phyloP scores from a whole-genome alignment of 2,329 filamentous ascomycete genomes.

The Leptosphaerulina australis region DNA sequence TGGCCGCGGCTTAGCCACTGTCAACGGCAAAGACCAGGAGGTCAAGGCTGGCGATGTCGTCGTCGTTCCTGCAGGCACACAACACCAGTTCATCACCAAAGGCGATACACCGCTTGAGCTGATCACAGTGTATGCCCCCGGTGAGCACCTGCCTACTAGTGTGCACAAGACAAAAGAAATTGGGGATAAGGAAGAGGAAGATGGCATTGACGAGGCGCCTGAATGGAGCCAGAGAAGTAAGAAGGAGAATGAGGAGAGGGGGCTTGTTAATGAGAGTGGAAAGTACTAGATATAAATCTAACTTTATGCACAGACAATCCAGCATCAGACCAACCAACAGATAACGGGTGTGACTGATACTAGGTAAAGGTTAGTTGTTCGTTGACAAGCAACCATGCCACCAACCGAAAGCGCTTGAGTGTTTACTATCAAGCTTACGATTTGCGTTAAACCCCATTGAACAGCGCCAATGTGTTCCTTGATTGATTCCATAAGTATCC shows the following conservation, averaged over 20 bases:
- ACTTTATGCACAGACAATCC: no score
- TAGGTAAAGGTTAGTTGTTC: no score
- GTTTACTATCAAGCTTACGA: no score
- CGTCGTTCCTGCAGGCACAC: conserved; percentile 68
- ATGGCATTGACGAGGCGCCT: conserved; percentile 65
- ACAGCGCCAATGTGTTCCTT: no score
- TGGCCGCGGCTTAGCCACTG: conserved; percentile 63
- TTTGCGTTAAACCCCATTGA: no score
- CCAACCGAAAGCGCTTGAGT: no score
- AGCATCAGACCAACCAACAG: no score
- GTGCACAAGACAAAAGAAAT: conserved; percentile 69
- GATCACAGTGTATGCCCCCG: conserved; percentile 67
- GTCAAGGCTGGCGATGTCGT: conserved; percentile 63
- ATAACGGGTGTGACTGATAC: no score
- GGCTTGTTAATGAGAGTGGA: conserved; percentile 57
- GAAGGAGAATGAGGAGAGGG: conserved; percentile 62
- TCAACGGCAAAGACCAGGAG: conserved; percentile 64
- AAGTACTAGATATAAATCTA: conserved; percentile 41
- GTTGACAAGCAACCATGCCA: no score
- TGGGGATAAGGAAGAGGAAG: conserved; percentile 66
- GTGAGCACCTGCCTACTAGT: conserved; percentile 64
- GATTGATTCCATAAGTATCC: no score
- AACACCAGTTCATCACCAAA: conserved; percentile 69
- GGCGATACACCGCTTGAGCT: conserved; percentile 65
- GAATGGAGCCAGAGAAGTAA: conserved; percentile 64